phyloP scores from a whole-genome alignment of 1,284 basidiomycete genomes.

The Mrakiaceae sp. region DNA sequence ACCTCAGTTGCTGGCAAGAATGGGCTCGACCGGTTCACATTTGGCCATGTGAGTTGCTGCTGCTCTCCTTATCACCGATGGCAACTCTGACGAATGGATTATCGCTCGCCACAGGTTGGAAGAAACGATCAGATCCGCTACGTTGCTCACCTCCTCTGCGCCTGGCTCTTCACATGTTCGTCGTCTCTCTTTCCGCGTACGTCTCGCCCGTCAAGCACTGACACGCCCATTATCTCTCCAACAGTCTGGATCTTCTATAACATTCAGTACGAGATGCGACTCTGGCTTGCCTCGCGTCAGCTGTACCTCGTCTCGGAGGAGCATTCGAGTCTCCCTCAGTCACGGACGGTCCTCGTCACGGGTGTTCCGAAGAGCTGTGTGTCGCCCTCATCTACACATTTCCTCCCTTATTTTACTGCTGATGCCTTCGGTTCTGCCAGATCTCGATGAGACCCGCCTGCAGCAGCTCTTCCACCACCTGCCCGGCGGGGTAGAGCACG shows the following conservation, averaged over 20 bases:
- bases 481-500: constrained; percentile 61
- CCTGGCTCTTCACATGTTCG: constrained; percentile 39
- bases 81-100: no score
- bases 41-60: constrained; percentile 26
- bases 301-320: constrained; percentile 52
- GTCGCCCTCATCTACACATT: not conserved
- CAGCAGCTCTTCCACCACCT: constrained; percentile 54
- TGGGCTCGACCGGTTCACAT: constrained; percentile 44
- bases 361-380: constrained; percentile 49
- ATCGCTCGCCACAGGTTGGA: constrained; percentile 29
- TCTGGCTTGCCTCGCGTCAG: constrained; percentile 57
- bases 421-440: constrained; percentile 16
- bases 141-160: constrained; percentile 38
- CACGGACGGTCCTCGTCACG: constrained; percentile 64
- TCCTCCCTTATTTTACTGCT: not conserved
- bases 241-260: constrained; percentile 58
- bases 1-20: constrained; percentile 32
- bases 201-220: not conserved
- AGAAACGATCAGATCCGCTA: constrained; percentile 29
- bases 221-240: not conserved
- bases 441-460: constrained; percentile 50
- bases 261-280: constrained; percentile 51
- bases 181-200: not conserved
- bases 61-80: no score
- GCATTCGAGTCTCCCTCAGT: constrained; percentile 55